phyloP scores from a whole-genome alignment of 2,329 filamentous ascomycete species.

The Sporothrix brunneoviolacea region DNA sequence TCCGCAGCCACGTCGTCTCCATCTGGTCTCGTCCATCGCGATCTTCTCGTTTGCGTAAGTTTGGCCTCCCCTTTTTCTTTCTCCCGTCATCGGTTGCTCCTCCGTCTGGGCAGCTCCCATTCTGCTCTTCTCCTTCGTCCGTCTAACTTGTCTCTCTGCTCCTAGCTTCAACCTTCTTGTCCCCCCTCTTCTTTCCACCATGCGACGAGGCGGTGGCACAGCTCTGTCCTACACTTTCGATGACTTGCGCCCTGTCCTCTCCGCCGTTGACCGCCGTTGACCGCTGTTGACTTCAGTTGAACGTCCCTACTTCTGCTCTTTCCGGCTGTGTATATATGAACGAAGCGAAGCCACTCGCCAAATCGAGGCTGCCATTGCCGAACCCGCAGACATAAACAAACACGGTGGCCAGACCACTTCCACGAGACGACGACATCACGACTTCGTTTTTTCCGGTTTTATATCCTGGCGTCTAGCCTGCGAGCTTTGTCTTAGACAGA shows the following conservation, averaged over 20 bases:
- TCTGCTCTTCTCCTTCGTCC: no score
- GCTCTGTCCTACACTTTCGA: constrained; percentile 9
- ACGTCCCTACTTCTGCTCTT: neutral
- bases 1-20: no score
- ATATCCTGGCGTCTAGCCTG: no score
- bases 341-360: neutral
- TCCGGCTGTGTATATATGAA: neutral
- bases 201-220: constrained; percentile 10
- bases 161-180: neutral
- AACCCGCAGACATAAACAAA: neutral
- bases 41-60: no score
- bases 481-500: no score
- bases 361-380: neutral
- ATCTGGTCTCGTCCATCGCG: no score
- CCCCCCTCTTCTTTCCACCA: constrained; percentile 4
- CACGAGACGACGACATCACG: neutral
- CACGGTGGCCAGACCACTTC: neutral
- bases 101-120: no score
- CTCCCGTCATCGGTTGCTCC: neutral
- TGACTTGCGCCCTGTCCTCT: constrained; percentile 5
- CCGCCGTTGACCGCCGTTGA: constrained; percentile 1
- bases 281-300: neutral
- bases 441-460: no score
- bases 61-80: no score
- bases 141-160: neutral